Evolutionary conservation across 768 basidiomycete genomes (phyloP).

Genomic region (Kwoniella botswanensis): DNA sequence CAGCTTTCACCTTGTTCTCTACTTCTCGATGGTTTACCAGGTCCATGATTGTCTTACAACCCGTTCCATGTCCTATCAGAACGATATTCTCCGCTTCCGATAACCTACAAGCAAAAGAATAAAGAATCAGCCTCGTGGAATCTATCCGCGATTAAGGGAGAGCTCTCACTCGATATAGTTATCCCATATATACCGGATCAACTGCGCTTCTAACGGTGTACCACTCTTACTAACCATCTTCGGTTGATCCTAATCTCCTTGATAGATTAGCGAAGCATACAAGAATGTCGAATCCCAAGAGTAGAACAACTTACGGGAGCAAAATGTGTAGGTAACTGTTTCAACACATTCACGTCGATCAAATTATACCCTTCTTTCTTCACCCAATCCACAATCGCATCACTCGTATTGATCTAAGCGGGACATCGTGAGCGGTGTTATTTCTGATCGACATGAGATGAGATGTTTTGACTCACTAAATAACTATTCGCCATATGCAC

Average conservation of each 20-base stretch:
- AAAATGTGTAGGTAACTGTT: slow-evolving; percentile 49
- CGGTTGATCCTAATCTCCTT: slow-evolving; percentile 19
- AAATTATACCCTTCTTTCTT: slow-evolving; percentile 70
- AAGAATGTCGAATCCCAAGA: neutral
- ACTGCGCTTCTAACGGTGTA: slow-evolving; percentile 59
- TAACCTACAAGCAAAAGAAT: slow-evolving; percentile 62
- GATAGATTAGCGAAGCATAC: neutral
- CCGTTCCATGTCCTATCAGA: slow-evolving; percentile 85
- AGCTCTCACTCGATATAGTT: slow-evolving; percentile 85
- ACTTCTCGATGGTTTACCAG: slow-evolving; percentile 72
- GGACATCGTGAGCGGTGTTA: slow-evolving; percentile 8
- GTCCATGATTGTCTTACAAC: slow-evolving; percentile 75
- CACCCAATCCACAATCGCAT: slow-evolving; percentile 78
- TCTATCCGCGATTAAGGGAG: slow-evolving; percentile 4
- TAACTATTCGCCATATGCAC: slow-evolving; percentile 81
- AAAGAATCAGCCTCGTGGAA: neutral
- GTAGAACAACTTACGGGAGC: neutral
- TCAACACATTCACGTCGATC: slow-evolving; percentile 81
- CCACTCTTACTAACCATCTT: slow-evolving; percentile 34
- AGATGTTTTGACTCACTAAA: slow-evolving; percentile 63
- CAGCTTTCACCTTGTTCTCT: slow-evolving; percentile 69
- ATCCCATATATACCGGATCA: slow-evolving; percentile 90
- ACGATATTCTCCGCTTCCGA: slow-evolving; percentile 74
- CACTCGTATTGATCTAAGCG: slow-evolving; percentile 79
- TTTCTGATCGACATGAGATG: neutral